These are phyloP conservation scores for Spathaspora arborariae DNA, from an alignment of 805 yeast genomes.

Conservation along the genomic window DNA sequence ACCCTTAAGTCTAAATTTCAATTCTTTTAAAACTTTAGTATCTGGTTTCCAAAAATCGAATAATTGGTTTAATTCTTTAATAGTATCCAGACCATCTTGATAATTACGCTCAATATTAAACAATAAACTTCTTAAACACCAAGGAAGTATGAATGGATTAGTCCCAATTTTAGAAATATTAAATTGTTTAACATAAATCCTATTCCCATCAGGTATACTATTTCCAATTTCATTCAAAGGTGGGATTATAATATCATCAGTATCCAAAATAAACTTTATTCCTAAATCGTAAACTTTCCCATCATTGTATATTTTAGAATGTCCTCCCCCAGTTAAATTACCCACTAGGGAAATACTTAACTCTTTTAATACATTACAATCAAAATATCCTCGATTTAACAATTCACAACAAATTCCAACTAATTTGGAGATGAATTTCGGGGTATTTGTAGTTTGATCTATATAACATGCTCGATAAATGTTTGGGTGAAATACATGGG, in stretches of 20 bases:
- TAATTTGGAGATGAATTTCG: slow-evolving; percentile 71
- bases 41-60: slow-evolving; percentile 89
- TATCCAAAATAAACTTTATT: slow-evolving; percentile 67
- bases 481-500: slow-evolving; percentile 84
- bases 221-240: slow-evolving; percentile 9
- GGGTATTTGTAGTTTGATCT: slow-evolving; percentile 76
- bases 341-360: slow-evolving; percentile 75
- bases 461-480: slow-evolving; percentile 85
- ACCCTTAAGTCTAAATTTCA: slow-evolving; percentile 73
- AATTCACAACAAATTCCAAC: slow-evolving; percentile 71
- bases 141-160: slow-evolving; percentile 85
- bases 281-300: slow-evolving; percentile 81
- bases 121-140: slow-evolving; percentile 85
- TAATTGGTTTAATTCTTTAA: slow-evolving; percentile 57
- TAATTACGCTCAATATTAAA: slow-evolving; percentile 52
- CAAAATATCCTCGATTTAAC: slow-evolving; percentile 74
- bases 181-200: slow-evolving; percentile 42
- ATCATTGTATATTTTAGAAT: slow-evolving; percentile 83
- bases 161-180: slow-evolving; percentile 62
- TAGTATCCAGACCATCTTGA: slow-evolving; percentile 46
- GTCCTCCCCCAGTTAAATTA: slow-evolving; percentile 92
- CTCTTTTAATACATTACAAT: slow-evolving; percentile 83
- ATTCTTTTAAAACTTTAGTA: slow-evolving; percentile 73
- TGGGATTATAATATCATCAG: slow-evolving; percentile 55
- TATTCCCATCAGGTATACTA: slow-evolving; percentile 30